Conservation (phyloP, 345 rosid genomes). For the Corymbia maculata region DNA sequence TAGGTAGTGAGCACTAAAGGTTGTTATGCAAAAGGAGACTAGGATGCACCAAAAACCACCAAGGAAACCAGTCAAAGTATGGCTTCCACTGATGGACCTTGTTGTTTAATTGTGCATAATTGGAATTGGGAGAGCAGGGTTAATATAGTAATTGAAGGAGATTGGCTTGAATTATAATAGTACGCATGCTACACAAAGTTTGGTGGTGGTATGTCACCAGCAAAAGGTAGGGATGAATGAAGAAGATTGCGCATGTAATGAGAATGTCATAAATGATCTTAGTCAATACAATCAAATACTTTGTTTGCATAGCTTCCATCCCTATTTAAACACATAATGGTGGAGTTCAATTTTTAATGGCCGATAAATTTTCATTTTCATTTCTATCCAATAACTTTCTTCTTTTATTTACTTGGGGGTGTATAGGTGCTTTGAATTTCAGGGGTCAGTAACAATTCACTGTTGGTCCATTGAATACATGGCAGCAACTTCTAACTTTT, state of each 20-base stretch:
- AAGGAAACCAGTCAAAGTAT: not conserved
- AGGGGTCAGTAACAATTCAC: not conserved
- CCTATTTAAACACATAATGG: not conserved
- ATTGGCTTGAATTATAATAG: not conserved
- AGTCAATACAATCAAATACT: not conserved
- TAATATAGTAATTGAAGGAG: not conserved
- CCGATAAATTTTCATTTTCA: not conserved
- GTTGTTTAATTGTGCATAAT: not conserved
- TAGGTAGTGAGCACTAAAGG: not conserved
- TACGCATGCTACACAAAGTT: not conserved
- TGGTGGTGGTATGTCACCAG: not conserved
- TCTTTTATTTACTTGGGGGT: not conserved
- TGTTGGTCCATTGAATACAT: not conserved
- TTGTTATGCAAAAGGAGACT: not conserved
- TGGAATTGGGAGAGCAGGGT: not conserved
- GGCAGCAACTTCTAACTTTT: not conserved
- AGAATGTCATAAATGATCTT: not conserved
- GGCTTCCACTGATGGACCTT: not conserved
- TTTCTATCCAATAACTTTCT: not conserved
- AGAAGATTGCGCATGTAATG: not conserved
- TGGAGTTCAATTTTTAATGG: not conserved
- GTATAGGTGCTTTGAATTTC: not conserved
- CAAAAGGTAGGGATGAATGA: not conserved
- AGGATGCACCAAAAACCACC: not conserved
- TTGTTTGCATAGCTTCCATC: not conserved